Percentiles rank a stretch among this genome's conserved stretches.
phyloP scores from a whole-genome alignment of 805 yeast genomes.

The Scheffersomyces coipomensis region DNA sequence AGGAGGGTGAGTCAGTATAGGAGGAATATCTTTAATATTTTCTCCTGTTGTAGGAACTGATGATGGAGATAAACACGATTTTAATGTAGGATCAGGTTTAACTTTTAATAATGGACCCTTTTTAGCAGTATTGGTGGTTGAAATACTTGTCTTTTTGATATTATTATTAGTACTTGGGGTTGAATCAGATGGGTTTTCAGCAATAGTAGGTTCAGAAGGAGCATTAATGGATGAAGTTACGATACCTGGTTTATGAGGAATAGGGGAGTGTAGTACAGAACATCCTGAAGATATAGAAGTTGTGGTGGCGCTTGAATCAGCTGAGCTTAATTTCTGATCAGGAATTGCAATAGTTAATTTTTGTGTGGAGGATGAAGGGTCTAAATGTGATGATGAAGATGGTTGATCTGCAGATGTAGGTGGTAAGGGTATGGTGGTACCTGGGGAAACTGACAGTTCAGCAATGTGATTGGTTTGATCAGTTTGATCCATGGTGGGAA shows the following conservation, averaged over 20 bases:
- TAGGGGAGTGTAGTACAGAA: constrained; percentile 8
- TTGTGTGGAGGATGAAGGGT: no score
- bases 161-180: not conserved
- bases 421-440: no score
- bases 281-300: not conserved
- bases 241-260: constrained; percentile 7
- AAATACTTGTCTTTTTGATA: not conserved
- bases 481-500: no score
- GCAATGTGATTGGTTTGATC: no score
- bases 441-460: no score
- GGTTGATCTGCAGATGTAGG: no score
- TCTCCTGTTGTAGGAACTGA: constrained; percentile 2
- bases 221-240: not conserved
- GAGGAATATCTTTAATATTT: not conserved
- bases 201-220: not conserved
- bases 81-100: constrained; percentile 15
- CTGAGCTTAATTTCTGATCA: no score
- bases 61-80: constrained; percentile 13
- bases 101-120: constrained; percentile 12
- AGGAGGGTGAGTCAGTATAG: not conserved
- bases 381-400: no score
- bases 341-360: not conserved
- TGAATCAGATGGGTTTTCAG: not conserved
- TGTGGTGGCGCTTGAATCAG: no score
- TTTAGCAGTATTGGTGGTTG: no score